phyloP scores from a whole-genome alignment of 2,329 filamentous ascomycete genomes.

The Capronia coronata region DNA sequence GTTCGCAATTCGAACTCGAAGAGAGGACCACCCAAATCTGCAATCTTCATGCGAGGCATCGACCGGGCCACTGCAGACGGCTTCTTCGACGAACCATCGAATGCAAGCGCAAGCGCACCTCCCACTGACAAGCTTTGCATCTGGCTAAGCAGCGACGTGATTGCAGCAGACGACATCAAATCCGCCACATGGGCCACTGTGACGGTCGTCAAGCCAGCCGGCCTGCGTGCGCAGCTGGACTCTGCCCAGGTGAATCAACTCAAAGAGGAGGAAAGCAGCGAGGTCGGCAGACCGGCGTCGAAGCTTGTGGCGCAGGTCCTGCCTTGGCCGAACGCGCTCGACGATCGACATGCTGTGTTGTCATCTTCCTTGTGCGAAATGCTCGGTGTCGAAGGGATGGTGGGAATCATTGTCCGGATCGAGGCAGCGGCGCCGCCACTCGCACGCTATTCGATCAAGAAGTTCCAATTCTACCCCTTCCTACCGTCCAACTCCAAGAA shows the following conservation, averaged over 20 bases:
- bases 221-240: conserved; percentile 64
- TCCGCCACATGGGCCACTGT: conserved; percentile 72
- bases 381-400: conserved; percentile 64
- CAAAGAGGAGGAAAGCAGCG: conserved; percentile 53
- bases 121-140: conserved; percentile 60
- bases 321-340: conserved; percentile 80
- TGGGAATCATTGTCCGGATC: conserved; percentile 80
- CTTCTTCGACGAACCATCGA: conserved; percentile 78
- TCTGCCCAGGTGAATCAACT: conserved; percentile 62
- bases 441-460: conserved; percentile 58
- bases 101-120: conserved; percentile 30
- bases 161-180: conserved; percentile 64
- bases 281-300: conserved; percentile 52
- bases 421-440: conserved; percentile 71
- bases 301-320: conserved; percentile 70
- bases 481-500: conserved; percentile 50
- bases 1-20: conserved; percentile 57
- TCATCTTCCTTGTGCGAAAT: conserved; percentile 70
- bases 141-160: conserved; percentile 76
- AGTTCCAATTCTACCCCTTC: conserved; percentile 78
- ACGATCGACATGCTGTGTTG: conserved; percentile 70
- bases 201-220: conserved; percentile 78
- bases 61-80: conserved; percentile 63
- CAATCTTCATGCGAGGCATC: conserved; percentile 69
- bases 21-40: conserved; percentile 43